Conservation (phyloP, 805 yeast species). For the Starmerella apicola region DNA sequence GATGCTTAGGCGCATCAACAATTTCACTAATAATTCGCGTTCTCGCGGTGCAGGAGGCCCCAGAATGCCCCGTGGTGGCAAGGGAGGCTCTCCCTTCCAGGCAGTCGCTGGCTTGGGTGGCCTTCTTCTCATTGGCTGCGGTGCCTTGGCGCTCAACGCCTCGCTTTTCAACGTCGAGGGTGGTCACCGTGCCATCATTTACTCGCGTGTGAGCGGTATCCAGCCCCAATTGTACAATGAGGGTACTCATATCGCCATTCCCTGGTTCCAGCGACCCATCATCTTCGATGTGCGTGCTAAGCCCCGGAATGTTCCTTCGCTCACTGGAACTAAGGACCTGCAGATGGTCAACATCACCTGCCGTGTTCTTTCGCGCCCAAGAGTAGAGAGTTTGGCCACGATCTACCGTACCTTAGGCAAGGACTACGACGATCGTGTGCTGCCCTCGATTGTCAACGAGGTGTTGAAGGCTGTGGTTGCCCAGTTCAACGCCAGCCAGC, state of each 20-base stretch:
- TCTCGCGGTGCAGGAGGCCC: constrained; percentile 8
- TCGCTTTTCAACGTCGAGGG: constrained; percentile 83
- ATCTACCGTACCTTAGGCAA: constrained; percentile 86
- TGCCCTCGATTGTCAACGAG: constrained; percentile 97
- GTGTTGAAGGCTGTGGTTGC: constrained; percentile 95
- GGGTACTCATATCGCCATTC: constrained; percentile 89
- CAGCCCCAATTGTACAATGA: constrained; percentile 72
- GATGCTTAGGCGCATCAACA: constrained; percentile 13
- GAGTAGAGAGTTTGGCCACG: constrained; percentile 59
- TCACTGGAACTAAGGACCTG: constrained; percentile 95
- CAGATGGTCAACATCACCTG: constrained; percentile 99
- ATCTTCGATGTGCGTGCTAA: constrained; percentile 93
- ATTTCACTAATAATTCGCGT: constrained; percentile 7
- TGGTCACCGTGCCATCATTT: constrained; percentile 95
- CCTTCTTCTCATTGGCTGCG: constrained; percentile 44
- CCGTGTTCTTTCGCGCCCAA: constrained; percentile 88
- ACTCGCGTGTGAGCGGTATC: constrained; percentile 78
- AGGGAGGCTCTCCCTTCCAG: constrained; percentile 39
- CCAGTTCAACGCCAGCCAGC: constrained; percentile 94
- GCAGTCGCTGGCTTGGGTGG: constrained; percentile 56
- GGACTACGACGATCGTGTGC: constrained; percentile 92
- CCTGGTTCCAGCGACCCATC: constrained; percentile 89
- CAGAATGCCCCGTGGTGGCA: constrained; percentile 8
- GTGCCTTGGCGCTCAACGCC: constrained; percentile 40
- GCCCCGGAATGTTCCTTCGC: constrained; percentile 88